Base-by-base conservation (phyloP, 345 rosid genomes). In the Arabis hirsuta region DNA sequence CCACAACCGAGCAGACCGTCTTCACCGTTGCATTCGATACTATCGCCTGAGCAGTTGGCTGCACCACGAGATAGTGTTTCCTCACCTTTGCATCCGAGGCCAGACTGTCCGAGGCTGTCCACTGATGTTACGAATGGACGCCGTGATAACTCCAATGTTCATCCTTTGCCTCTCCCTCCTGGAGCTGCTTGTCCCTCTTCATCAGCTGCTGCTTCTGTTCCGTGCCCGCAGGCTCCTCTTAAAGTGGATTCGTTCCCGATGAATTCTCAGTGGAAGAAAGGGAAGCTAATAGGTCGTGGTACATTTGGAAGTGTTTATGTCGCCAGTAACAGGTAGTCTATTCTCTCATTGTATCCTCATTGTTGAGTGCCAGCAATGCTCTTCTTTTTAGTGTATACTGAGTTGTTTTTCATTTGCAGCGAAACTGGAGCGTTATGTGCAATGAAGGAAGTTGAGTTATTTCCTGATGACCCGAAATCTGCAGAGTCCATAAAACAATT, bases 231-330 rank as follows among this genome's bases (percentile, higher is more conserved):
- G 51, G 69, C 73, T 78, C 52, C 82, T 19, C 55, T 71, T 32
- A 91, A 82, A 78, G 47, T 74, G 34, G 97, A 91, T 67, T 54
- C 79, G 0, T 57, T 79, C 29, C 84, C 81, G 0, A 80, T 84
- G 83, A 89, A 86, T 67, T 71, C 82, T 47, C 85, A 81, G 56
- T 95, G 99, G 99, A 83, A 84, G 78, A 95, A 91, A 54, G 99
- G 99, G 66, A 95, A 86, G 83, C 90, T 90, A n/a, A 91, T 95
- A 72, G 97, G 99, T 38, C 97, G 99, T 63, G 99, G 99, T 50
- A 91, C 99, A 38, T 95, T 90, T 79, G 99, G 99, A 58, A 91
- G 97, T 66, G 99, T 91, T 72, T 90, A 88, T 53, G 99, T 86
- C 56, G 97, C 97, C 62, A 89, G 86, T 84, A 90, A 91, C 73